phyloP scores from a whole-genome alignment of 2,329 filamentous ascomycete genomes.

The Epichloe baconii region DNA sequence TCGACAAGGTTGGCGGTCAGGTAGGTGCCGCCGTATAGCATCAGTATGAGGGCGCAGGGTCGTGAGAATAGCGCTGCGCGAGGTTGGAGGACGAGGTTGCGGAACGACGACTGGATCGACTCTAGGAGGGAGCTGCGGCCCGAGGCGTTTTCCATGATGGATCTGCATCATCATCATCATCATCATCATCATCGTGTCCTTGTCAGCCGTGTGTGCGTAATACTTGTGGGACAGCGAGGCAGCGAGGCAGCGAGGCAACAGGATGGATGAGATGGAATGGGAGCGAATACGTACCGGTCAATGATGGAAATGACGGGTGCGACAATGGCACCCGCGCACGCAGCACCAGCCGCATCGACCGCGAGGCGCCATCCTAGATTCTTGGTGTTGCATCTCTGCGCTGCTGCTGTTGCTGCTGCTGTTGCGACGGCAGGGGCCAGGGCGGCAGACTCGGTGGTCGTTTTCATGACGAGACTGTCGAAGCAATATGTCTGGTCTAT shows the following conservation, averaged over 20 bases:
- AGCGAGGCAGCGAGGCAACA: too few species aligned
- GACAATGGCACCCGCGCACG: constrained; percentile 59
- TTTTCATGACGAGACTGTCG: background rate
- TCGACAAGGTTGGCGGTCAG: constrained; percentile 79
- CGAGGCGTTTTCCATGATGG: constrained; percentile 73
- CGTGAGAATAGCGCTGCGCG: constrained; percentile 48
- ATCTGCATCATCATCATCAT: constrained; percentile 28
- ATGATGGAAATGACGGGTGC: constrained; percentile 80
- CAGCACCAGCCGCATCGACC: constrained; percentile 56
- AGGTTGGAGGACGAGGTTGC: constrained; percentile 43
- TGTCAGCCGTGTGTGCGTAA: too few species aligned
- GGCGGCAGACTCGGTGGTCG: background rate
- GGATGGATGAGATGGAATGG: background rate
- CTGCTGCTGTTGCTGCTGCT: background rate
- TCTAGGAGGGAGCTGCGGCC: constrained; percentile 45
- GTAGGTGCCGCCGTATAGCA: constrained; percentile 81
- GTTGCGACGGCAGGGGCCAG: background rate
- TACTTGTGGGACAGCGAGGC: too few species aligned
- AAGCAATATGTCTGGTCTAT: background rate
- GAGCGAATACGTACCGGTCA: constrained; percentile 51
- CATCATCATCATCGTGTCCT: background rate
- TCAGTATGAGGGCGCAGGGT: constrained; percentile 56
- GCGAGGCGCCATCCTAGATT: constrained; percentile 54
- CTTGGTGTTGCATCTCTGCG: constrained; percentile 55
- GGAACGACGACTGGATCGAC: constrained; percentile 47